Evolutionary conservation across 2,329 filamentous ascomycete genomes (phyloP).

Genomic region (Aspergillus sp.): DNA sequence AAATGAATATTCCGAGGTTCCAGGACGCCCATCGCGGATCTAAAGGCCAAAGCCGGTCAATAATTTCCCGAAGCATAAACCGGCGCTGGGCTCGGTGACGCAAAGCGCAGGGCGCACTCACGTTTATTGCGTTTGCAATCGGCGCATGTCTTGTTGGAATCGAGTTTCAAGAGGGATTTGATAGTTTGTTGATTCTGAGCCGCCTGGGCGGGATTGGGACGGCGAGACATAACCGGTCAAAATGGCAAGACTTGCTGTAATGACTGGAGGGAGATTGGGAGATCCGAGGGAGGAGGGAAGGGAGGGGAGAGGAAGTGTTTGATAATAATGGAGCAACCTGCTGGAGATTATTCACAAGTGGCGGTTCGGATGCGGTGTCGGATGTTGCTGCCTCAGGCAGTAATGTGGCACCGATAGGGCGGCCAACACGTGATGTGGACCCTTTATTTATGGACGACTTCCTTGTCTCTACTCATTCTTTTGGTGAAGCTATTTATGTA

Average conservation of each 20-base stretch:
- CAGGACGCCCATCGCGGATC: conserved; percentile 98
- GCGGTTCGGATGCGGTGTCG: conserved; percentile 26
- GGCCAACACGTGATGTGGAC: conserved; percentile 20
- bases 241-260: conserved; percentile 8
- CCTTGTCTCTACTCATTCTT: background rate
- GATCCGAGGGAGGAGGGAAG: background rate
- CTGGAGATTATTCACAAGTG: conserved; percentile 26
- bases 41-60: conserved; percentile 40
- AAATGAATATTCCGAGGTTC: conserved; percentile 96
- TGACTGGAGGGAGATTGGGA: conserved; percentile 8
- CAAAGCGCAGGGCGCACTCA: conserved; percentile 46
- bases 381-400: conserved; percentile 24
- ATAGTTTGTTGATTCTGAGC: conserved; percentile 92
- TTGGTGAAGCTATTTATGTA: too few relatives aligned
- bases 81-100: background rate
- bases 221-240: conserved; percentile 37
- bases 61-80: background rate
- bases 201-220: conserved; percentile 76
- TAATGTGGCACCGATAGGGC: conserved; percentile 20
- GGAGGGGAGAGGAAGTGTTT: conserved; percentile 7
- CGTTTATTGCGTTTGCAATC: conserved; percentile 99
- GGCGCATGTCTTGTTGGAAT: conserved; percentile 93
- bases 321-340: conserved; percentile 14
- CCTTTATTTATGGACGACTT: conserved; percentile 11
- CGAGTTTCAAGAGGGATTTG: conserved; percentile 91